A percentile compares a stretch with the other conserved stretches of the same genome.
Conservation (phyloP, 108 stramenopile species). For the Mediolabrus comicus region DNA sequence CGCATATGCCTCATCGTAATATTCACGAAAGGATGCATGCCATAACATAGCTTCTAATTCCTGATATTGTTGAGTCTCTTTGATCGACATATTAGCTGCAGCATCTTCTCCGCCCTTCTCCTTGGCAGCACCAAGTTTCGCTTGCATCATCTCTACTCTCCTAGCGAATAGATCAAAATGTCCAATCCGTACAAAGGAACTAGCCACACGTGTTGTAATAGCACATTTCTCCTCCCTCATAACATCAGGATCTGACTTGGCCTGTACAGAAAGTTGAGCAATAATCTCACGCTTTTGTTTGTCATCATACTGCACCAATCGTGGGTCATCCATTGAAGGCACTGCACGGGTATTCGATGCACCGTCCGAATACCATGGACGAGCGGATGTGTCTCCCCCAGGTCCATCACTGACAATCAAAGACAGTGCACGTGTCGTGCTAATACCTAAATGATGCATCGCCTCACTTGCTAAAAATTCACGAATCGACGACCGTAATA, state of each 20-base stretch:
- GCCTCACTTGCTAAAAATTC: conserved; percentile 95
- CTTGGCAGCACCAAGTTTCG: conserved; percentile 1
- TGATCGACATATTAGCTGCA: conserved; percentile 35
- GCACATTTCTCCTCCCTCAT: conserved; percentile 82
- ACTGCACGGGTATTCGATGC: conserved; percentile 18
- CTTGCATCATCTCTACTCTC: conserved; percentile 35
- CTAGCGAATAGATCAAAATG: conserved; percentile 87
- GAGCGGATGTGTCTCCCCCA: conserved; percentile 47
- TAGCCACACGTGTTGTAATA: conserved; percentile 81
- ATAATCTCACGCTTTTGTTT: conserved; percentile 63
- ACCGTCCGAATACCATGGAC: conserved; percentile 77
- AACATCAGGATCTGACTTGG: conserved; percentile 76
- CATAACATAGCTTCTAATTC: conserved; percentile 76
- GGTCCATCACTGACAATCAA: conserved; percentile 59
- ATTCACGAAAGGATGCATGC: conserved; percentile 86
- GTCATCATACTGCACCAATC: conserved; percentile 61
- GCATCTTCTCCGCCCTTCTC: conserved; percentile 2
- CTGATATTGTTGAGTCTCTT: conserved; percentile 52
- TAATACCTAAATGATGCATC: conserved; percentile 91
- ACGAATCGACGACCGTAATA: conserved; percentile 89
- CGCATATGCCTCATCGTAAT: conserved; percentile 56
- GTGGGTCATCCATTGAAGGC: conserved; percentile 68
- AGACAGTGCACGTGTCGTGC: conserved; percentile 87
- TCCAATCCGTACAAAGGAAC: conserved; percentile 80
- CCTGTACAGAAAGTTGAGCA: conserved; percentile 51